phyloP scores from a whole-genome alignment of 176 grass and related monocot species.

The Oryza nivara region DNA sequence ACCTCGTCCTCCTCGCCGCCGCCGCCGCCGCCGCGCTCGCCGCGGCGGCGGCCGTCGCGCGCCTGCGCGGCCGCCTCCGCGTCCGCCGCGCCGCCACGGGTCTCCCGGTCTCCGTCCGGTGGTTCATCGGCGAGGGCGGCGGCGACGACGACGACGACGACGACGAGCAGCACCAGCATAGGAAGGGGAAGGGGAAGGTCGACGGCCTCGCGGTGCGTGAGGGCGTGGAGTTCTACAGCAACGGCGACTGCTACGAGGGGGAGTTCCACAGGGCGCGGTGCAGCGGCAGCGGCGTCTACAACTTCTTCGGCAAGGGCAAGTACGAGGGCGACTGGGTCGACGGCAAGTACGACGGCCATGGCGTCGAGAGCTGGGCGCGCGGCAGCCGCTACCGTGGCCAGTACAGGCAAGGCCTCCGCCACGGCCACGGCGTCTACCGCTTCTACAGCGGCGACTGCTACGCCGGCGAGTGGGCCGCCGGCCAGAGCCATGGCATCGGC shows the following conservation, averaged over 20 bases:
- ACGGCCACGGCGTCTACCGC: constrained; percentile 70
- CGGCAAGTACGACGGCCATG: constrained; percentile 76
- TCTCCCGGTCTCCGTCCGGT: constrained; percentile 50
- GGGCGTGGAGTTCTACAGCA: constrained; percentile 70
- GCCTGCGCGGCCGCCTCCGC: constrained; percentile 32
- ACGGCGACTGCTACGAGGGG: constrained; percentile 80
- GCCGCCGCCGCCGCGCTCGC: constrained; percentile 29
- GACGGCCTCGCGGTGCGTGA: constrained; percentile 45
- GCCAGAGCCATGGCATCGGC: constrained; percentile 88
- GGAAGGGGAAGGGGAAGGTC: constrained; percentile 8
- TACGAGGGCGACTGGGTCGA: constrained; percentile 84
- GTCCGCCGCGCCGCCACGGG: not conserved
- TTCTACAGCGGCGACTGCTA: constrained; percentile 78
- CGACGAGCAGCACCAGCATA: not conserved
- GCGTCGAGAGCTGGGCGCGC: constrained; percentile 82
- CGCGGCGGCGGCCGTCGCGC: constrained; percentile 23
- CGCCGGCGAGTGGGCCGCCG: constrained; percentile 69
- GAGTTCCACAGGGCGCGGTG: constrained; percentile 65
- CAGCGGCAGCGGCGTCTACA: constrained; percentile 76
- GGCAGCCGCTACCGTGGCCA: constrained; percentile 79
- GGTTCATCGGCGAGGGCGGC: constrained; percentile 65
- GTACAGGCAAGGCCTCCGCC: constrained; percentile 68
- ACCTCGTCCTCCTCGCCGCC: constrained; percentile 44
- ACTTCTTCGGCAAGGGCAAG: constrained; percentile 70
- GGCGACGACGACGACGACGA: not conserved